Evolutionary conservation across 768 basidiomycete species (phyloP), one percentile per base, ranked within the genome.

Genomic region (Zangia roseola): DNA sequence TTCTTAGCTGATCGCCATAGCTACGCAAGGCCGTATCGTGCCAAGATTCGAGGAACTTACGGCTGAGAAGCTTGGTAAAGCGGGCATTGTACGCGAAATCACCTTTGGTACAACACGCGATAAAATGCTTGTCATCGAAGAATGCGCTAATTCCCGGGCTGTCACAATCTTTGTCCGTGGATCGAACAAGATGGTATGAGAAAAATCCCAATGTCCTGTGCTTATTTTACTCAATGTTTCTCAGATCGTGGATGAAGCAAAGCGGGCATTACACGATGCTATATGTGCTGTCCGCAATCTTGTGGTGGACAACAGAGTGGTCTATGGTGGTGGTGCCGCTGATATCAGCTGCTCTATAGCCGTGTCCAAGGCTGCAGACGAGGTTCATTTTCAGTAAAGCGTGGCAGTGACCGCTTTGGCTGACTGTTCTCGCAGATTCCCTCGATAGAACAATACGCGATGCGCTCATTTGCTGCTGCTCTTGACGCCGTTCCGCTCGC

Each of bases 61-160:
- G 0, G 68, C 85, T 14, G 88, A 84, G 56, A 99, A 99, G 71
- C 81, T 99, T 13, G 97, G 97, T 13, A 82, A 82, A 52, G 97
- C 97, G 0, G 97, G 97, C 12, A 72, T 95, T 45, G 95, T 99
- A 7, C 83, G 94, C 28, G 95, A 99, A 71, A 68, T 99, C 47
- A 82, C 91, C 7, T 99, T 99, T 69, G 97, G 97, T 41, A 99
- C 97, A 9, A 99, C 97, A 14, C 81, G 93, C 53, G 97, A 99
- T 71, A 97, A 97, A 77, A 99, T 99, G 97, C 83, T 99, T 47
- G 89, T 98, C 54, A 95, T 99, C 58, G 97, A 98, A 69, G 94
- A 98, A 62, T 98, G 95, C 60, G 95, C 97, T 16, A 99, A 99
- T 73, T 82, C 87, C 10, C 82, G 94, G 46, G 94, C 95, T 30